These are phyloP conservation scores for Sporisorium sorghi DNA, from an alignment of 1,284 basidiomycete species.

Conservation along the genomic window DNA sequence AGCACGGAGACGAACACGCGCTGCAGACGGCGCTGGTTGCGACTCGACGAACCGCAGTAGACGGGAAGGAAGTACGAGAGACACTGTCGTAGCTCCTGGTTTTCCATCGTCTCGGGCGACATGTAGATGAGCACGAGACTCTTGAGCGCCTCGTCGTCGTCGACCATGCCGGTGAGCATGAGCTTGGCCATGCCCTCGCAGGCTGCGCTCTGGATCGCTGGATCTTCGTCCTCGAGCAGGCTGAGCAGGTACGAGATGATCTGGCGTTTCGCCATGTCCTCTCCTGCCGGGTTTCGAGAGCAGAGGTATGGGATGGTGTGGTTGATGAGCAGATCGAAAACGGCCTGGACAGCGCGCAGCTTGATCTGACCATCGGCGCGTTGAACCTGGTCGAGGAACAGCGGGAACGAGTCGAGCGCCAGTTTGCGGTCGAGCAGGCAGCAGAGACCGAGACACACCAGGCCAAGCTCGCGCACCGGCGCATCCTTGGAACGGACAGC, in stretches of 20 bases:
- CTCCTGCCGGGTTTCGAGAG: constrained; percentile 66
- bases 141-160: constrained; percentile 74
- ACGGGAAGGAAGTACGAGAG: constrained; percentile 95
- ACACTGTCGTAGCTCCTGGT: constrained; percentile 89
- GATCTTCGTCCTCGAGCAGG: constrained; percentile 77
- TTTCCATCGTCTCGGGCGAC: constrained; percentile 84
- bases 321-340: constrained; percentile 91
- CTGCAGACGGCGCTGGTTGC: constrained; percentile 83
- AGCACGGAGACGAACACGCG: constrained; percentile 83
- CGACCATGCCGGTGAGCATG: constrained; percentile 79
- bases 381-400: constrained; percentile 88
- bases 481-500: constrained; percentile 88
- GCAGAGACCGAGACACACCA: constrained; percentile 86
- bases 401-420: constrained; percentile 88
- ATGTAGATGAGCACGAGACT: constrained; percentile 86
- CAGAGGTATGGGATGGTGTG: constrained; percentile 83
- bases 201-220: constrained; percentile 78
- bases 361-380: constrained; percentile 82
- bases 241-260: constrained; percentile 62
- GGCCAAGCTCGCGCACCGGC: constrained; percentile 84
- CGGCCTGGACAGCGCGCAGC: constrained; percentile 82
- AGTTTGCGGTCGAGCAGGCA: constrained; percentile 90
- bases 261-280: constrained; percentile 57
- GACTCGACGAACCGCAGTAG: constrained; percentile 85
- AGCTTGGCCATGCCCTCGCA: constrained; percentile 90